Conservation (phyloP, 495 filamentous ascomycete genomes). For the Aspergillus ostianus region DNA sequence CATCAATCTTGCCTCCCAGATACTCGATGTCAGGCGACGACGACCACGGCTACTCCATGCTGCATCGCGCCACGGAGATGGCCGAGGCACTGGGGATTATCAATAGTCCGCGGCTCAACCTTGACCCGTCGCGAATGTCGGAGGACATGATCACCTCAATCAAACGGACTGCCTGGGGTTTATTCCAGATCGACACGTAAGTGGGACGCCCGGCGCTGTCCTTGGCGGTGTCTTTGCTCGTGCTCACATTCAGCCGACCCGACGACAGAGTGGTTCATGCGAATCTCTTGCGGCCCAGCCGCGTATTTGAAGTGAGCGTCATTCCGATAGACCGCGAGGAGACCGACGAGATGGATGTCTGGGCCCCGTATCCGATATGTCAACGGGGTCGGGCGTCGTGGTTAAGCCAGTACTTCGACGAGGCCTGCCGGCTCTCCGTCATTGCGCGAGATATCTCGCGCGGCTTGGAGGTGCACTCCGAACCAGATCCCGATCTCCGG, state of each 20-base stretch:
- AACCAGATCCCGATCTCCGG: background rate
- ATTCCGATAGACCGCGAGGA: conserved; percentile 19
- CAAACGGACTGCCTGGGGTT: conserved; percentile 31
- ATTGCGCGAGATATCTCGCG: conserved; percentile 31
- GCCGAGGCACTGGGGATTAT: conserved; percentile 28
- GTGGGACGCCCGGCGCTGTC: conserved; percentile 3
- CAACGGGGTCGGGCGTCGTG: conserved; percentile 16
- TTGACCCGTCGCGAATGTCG: conserved; percentile 17
- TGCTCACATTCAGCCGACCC: background rate
- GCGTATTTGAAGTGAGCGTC: conserved; percentile 24
- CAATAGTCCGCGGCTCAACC: conserved; percentile 12
- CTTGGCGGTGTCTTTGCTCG: background rate
- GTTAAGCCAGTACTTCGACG: conserved; percentile 32
- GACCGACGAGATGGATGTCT: conserved; percentile 9
- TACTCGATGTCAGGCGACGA: conserved; percentile 32
- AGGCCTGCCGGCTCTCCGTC: conserved; percentile 30
- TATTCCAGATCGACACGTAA: conserved; percentile 36
- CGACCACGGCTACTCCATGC: conserved; percentile 31
- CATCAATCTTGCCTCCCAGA: conserved; percentile 9
- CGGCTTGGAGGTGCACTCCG: background rate
- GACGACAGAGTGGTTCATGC: conserved; percentile 30
- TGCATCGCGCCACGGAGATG: conserved; percentile 30
- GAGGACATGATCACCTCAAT: conserved; percentile 27
- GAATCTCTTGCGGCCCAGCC: conserved; percentile 31
- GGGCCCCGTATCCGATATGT: conserved; percentile 28